Evolutionary conservation across 2,329 filamentous ascomycete genomes (phyloP), one percentile per base, ranked within the genome.

Genomic region (Claviceps humidiphila): DNA sequence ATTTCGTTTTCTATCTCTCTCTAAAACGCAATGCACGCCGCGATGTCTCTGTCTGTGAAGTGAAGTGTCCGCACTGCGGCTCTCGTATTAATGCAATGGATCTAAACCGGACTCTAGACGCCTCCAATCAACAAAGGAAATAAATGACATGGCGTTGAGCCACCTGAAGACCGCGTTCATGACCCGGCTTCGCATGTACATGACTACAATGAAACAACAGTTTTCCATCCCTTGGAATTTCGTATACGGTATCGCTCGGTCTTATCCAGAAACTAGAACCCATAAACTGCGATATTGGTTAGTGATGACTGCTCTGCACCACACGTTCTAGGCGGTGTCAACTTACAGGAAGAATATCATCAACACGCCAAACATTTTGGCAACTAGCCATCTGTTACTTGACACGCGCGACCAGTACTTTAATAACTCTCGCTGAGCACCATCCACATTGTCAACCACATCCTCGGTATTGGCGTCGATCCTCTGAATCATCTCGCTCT

Each of bases 381-480:
- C 89, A 60, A 97, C 84, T 58, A 98, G 72, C 93, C 91, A 97
- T 58, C 93, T 78, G 72, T 98, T 98, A 56, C 90, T 89, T 53
- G 89, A 93, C 30, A 97, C 90, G 42, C 90, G 79, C 30, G 82
- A 85, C 91, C 93, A 98, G 70, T 97, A 98, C 68, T 96, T 96
- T 71, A 98, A 81, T 63, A 98, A 67, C 69, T 98, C 91, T 57
- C 90, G 78, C 66, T 98, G 93, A 5, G 93, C 93, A 17, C 93
- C 93, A 63, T 95, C 82, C n/a, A 98, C 91, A 61, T 98, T 98
- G 63, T 97, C 91, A 51, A 98, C 91, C 5, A 98, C 89, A 61
- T 96, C 90, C 64, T 98, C 93, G 1, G 91, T 96, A 68, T 97
- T 96, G 58, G 91, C 91, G 62, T 97, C 91, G 63, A 96, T 96